Evolutionary conservation across 305 asterid species (phyloP).

Genomic region (Fraxinus nigra): DNA sequence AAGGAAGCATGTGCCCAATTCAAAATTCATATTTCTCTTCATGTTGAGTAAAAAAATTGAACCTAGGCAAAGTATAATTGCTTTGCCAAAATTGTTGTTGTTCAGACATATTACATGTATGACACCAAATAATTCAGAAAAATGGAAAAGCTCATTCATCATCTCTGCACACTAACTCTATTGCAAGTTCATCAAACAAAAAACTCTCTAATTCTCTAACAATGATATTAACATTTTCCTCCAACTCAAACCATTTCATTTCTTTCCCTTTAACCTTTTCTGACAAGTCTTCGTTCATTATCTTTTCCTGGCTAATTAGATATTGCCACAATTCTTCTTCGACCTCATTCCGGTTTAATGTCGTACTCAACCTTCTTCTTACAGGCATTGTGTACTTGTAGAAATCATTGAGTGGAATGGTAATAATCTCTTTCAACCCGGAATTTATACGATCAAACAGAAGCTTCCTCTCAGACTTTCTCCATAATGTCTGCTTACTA

Average conservation of each 20-base stretch:
- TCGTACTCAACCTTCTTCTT: constrained; percentile 19
- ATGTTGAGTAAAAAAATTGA: background rate
- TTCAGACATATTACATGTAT: background rate
- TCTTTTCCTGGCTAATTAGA: constrained; percentile 30
- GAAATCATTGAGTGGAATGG: constrained; percentile 12
- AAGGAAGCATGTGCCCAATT: background rate
- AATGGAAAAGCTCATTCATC: constrained; percentile 5
- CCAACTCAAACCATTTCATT: constrained; percentile 34
- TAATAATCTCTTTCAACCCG: constrained; percentile 28
- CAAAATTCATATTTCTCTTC: background rate
- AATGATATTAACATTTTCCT: constrained; percentile 30
- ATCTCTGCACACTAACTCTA: constrained; percentile 26
- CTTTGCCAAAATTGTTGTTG: background rate
- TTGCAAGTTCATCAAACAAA: constrained; percentile 37
- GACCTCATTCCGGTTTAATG: constrained; percentile 27
- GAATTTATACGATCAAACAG: constrained; percentile 40
- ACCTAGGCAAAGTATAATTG: background rate
- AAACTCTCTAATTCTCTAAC: constrained; percentile 34
- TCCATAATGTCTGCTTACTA: constrained; percentile 40
- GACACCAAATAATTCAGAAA: background rate
- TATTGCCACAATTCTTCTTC: constrained; percentile 46
- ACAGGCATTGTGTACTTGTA: constrained; percentile 16
- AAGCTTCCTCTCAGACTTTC: constrained; percentile 38
- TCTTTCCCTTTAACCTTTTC: constrained; percentile 27
- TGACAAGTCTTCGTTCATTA: constrained; percentile 21